These are phyloP conservation scores for Chlorella sp. DNA, from an alignment of 139 green algal species.

Conservation along the genomic window DNA sequence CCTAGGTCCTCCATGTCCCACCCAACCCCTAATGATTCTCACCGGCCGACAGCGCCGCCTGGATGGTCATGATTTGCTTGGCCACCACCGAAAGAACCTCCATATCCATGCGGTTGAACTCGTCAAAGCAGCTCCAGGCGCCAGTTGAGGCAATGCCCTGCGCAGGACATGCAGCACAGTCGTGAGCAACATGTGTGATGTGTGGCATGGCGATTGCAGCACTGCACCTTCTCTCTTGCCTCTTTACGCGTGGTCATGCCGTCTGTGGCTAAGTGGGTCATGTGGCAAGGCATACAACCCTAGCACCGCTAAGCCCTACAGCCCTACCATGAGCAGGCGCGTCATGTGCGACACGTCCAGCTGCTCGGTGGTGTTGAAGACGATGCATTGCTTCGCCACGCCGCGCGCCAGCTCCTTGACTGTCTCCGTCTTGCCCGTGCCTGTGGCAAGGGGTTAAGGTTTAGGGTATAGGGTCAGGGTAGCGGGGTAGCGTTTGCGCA, in stretches of 20 bases:
- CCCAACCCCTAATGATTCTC: not conserved
- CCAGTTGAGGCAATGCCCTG: slow-evolving; percentile 50
- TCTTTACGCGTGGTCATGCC: no score
- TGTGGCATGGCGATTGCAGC: no score
- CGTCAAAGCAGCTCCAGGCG: slow-evolving; percentile 83
- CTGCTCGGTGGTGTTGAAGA: slow-evolving; percentile 68
- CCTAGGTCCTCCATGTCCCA: not conserved
- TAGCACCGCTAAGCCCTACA: no score
- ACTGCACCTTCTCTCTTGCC: no score
- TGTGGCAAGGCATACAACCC: no score
- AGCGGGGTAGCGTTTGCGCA: no score
- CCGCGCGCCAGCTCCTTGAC: slow-evolving; percentile 70
- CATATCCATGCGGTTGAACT: slow-evolving; percentile 86
- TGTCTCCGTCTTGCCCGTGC: slow-evolving; percentile 78
- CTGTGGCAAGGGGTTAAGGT: slow-evolving; percentile 35
- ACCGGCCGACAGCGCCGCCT: slow-evolving; percentile 20
- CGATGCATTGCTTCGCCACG: slow-evolving; percentile 67
- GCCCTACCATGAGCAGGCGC: slow-evolving; percentile 31
- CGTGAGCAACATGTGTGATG: no score
- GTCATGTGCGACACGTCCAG: slow-evolving; percentile 32
- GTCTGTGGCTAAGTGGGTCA: no score
- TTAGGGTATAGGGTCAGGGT: no score
- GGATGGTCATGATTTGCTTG: slow-evolving; percentile 33
- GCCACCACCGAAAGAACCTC: slow-evolving; percentile 68
- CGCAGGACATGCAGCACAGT: no score